Evolutionary conservation across 441 rosid genomes (phyloP).

Genomic region (Hura crepitans): DNA sequence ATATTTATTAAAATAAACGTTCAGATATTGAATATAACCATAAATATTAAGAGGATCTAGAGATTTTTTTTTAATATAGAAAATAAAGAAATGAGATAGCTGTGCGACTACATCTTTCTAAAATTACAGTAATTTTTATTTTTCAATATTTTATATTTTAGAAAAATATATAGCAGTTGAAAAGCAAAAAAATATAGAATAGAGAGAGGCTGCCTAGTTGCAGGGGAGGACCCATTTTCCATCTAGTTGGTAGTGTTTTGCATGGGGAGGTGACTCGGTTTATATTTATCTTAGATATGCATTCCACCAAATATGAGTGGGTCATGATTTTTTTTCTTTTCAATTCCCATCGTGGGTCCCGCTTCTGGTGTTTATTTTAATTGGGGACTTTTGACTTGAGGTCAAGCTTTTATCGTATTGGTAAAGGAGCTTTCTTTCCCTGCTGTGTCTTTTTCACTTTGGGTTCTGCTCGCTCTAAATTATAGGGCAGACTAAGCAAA

Average conservation of each 20-base stretch:
- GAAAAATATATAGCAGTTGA: no score
- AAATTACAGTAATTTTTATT: no score
- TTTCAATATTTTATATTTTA: no score
- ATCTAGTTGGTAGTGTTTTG: background rate
- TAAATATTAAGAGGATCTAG: no score
- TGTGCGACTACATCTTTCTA: no score
- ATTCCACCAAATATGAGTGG: conserved; percentile 50
- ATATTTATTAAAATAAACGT: no score
- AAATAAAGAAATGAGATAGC: no score
- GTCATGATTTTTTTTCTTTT: conserved; percentile 15
- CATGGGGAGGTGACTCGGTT: conserved; percentile 11
- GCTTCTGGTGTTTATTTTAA: conserved; percentile 27
- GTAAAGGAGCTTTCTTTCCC: conserved; percentile 14
- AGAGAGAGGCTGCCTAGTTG: no score
- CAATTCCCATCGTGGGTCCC: conserved; percentile 20
- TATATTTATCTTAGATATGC: conserved; percentile 33
- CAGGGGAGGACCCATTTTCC: background rate
- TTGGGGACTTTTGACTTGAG: conserved; percentile 22
- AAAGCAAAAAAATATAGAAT: no score
- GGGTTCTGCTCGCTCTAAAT: no score
- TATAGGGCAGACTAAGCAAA: background rate
- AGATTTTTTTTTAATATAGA: no score
- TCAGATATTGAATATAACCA: no score
- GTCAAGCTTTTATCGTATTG: conserved; percentile 23
- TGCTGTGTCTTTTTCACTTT: conserved; percentile 10